Conservation (phyloP, 805 yeast species). For the Wickerhamomyces subpelliculosus region DNA sequence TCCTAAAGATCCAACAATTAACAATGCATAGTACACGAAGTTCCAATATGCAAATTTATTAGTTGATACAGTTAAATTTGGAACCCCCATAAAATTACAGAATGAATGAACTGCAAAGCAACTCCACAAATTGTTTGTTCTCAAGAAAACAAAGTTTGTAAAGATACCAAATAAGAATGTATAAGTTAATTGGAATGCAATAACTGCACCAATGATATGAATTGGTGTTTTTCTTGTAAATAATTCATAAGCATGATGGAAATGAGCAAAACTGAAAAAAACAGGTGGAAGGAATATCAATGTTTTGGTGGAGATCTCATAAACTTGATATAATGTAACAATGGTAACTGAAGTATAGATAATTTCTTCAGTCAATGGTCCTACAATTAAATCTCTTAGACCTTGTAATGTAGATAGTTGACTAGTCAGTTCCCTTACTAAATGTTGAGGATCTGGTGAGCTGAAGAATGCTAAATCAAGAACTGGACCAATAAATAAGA, state of each 20-base stretch:
- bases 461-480: constrained; percentile 26
- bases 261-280: constrained; percentile 70
- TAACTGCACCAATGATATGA: constrained; percentile 27
- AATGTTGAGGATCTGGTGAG: constrained; percentile 6
- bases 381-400: constrained; percentile 53
- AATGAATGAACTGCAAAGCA: constrained; percentile 52
- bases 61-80: constrained; percentile 25
- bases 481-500: constrained; percentile 45
- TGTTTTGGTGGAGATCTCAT: constrained; percentile 7
- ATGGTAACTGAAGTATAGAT: constrained; percentile 50
- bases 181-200: constrained; percentile 49
- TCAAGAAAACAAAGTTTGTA: constrained; percentile 49
- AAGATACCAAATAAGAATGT: constrained; percentile 69
- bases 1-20: constrained; percentile 35
- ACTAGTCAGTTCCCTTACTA: constrained; percentile 14
- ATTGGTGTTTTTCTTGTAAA: constrained; percentile 24
- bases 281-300: constrained; percentile 44
- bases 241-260: constrained; percentile 62
- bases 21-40: constrained; percentile 29
- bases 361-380: constrained; percentile 76
- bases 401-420: constrained; percentile 30
- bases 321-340: constrained; percentile 23
- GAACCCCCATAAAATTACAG: constrained; percentile 71
- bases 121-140: constrained; percentile 48
- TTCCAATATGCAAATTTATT: constrained; percentile 21